A percentile compares a stretch with the other conserved stretches of the same genome.
Conservation (phyloP, 75 land plant genomes). For the Selaginella tamariscina region DNA sequence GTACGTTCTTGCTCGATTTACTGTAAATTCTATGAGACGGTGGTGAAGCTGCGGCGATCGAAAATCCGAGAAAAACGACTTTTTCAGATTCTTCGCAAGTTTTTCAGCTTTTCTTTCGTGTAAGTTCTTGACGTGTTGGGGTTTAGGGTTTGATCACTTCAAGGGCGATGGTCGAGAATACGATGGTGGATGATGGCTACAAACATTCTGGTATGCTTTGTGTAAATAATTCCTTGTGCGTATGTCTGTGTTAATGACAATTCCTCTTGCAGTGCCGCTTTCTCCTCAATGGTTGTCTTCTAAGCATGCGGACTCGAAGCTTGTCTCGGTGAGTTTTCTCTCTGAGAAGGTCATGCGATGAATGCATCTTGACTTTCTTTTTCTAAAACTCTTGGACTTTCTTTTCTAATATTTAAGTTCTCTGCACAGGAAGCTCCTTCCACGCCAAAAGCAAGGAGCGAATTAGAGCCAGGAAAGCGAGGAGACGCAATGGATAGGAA, state of each 20-base stretch:
- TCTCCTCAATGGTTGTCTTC: background rate
- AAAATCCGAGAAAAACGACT: too few relatives aligned
- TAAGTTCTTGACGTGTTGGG: background rate
- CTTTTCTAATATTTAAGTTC: background rate
- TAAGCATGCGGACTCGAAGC: background rate
- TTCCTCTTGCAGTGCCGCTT: background rate
- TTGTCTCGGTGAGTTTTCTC: background rate
- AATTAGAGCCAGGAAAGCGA: background rate
- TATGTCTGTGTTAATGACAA: background rate
- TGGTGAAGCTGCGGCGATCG: too few relatives aligned
- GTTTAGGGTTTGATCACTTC: conserved; percentile 3
- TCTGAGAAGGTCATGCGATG: too few relatives aligned
- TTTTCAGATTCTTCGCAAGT: too few relatives aligned
- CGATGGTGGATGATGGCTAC: background rate
- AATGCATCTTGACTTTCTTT: background rate
- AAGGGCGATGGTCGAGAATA: too few relatives aligned
- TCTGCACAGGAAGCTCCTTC: background rate
- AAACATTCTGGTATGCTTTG: background rate
- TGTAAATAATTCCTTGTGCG: background rate
- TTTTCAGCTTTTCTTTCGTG: too few relatives aligned
- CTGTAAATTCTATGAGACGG: too few relatives aligned
- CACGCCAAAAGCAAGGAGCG: background rate
- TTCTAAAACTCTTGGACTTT: background rate
- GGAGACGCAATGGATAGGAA: background rate
- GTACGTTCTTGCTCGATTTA: too few relatives aligned